Percentiles rank a stretch among this genome's conserved stretches.
Evolutionary conservation across 1,139 yeast species (phyloP).

Genomic region (Kodamaea plutei): DNA sequence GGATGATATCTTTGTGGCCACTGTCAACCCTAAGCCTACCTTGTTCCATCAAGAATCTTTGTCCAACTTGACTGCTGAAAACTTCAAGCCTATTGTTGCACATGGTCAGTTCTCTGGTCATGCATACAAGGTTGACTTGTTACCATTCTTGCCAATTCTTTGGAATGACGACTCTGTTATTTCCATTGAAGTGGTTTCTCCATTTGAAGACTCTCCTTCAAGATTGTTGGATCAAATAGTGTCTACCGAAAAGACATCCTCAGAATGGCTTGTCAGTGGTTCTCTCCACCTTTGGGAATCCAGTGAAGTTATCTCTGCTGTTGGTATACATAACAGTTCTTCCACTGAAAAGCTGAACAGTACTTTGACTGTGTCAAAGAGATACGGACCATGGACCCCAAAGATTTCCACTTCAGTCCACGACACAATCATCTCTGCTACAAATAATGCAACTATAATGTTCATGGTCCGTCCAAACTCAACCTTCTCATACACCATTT

Average conservation of each 20-base stretch:
- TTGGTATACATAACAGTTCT: slow-evolving; percentile 1
- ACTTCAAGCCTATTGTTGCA: slow-evolving; percentile 25
- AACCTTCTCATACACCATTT: slow-evolving; percentile 5
- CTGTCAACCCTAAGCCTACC: slow-evolving; percentile 25
- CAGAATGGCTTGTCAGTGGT: slow-evolving; percentile 7
- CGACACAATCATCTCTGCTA: slow-evolving; percentile 1
- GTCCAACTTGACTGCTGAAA: slow-evolving; percentile 8
- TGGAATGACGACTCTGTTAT: slow-evolving; percentile 22
- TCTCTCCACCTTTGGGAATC: slow-evolving; percentile 7
- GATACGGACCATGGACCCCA: slow-evolving; percentile 8
- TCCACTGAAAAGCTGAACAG: slow-evolving; percentile 1
- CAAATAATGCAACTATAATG: slow-evolving; percentile 2
- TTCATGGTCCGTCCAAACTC: slow-evolving; percentile 7
- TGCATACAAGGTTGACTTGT: slow-evolving; percentile 24
- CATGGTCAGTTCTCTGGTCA: slow-evolving; percentile 23
- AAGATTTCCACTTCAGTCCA: slow-evolving; percentile 1
- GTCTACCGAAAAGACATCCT: not conserved
- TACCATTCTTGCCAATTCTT: slow-evolving; percentile 25
- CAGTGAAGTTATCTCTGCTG: slow-evolving; percentile 1
- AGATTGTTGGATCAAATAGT: slow-evolving; percentile 13
- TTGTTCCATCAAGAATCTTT: slow-evolving; percentile 21
- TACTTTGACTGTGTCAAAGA: not conserved
- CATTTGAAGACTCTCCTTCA: slow-evolving; percentile 14
- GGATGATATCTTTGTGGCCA: slow-evolving; percentile 17
- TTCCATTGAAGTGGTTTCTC: slow-evolving; percentile 21